These are phyloP conservation scores for Salmacisia buchloeana DNA, from an alignment of 1,284 basidiomycete genomes.

Conservation along the genomic window DNA sequence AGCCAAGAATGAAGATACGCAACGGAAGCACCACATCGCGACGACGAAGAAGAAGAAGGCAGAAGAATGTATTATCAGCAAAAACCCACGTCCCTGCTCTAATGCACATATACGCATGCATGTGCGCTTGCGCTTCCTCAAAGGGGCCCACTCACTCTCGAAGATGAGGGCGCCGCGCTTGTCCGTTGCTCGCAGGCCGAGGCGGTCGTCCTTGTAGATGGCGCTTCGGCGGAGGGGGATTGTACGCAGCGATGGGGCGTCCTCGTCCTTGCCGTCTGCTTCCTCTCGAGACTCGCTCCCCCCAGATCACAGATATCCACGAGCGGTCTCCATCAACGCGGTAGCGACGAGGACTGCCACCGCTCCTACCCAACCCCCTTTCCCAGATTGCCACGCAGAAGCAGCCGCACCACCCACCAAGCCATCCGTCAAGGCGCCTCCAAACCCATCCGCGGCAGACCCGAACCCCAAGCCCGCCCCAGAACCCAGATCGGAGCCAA, in stretches of 20 bases:
- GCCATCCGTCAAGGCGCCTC: too few species aligned
- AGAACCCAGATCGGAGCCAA: too few species aligned
- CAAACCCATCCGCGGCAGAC: too few species aligned
- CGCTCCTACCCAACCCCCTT: too few species aligned
- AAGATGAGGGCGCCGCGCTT: constrained; percentile 57
- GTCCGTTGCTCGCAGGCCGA: constrained; percentile 73
- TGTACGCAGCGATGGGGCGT: constrained; percentile 49
- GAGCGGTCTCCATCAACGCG: too few species aligned
- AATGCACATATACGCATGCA: not conserved
- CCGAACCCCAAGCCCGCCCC: too few species aligned
- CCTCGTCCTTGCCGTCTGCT: not conserved
- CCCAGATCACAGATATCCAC: too few species aligned
- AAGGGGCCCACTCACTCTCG: constrained; percentile 16
- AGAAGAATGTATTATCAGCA: not conserved
- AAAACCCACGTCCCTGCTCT: not conserved
- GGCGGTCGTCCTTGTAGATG: constrained; percentile 79
- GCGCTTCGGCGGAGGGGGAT: constrained; percentile 70
- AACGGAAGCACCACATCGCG: not conserved
- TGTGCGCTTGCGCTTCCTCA: not conserved
- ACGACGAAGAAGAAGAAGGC: not conserved
- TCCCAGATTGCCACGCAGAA: too few species aligned
- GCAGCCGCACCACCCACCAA: too few species aligned
- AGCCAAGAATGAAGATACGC: not conserved
- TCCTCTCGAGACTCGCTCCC: too few species aligned
- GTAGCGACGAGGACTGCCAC: too few species aligned